phyloP scores from a whole-genome alignment of 495 filamentous ascomycete genomes.

The Daldinia decipiens region DNA sequence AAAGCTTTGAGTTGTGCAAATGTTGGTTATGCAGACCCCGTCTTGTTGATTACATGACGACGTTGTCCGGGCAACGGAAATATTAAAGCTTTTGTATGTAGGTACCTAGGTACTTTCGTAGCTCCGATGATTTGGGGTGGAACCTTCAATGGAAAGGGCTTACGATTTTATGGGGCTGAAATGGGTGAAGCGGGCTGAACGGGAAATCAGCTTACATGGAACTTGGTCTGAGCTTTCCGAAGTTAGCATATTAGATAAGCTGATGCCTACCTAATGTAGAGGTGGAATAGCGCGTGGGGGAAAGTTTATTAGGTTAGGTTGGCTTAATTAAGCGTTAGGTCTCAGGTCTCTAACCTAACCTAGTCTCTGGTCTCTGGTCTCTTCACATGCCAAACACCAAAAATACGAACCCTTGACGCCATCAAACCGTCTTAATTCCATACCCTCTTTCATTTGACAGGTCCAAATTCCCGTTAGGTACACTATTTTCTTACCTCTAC shows the following conservation, averaged over 20 bases:
- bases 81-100: neutral
- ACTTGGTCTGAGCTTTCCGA: neutral
- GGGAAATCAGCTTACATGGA: neutral
- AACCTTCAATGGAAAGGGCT: too few relatives aligned
- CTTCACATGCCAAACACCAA: slow-evolving; percentile 43
- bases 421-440: slow-evolving; percentile 16
- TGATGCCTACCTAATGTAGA: too few relatives aligned
- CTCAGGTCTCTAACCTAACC: too few relatives aligned
- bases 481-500: slow-evolving; percentile 3
- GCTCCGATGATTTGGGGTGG: slow-evolving; percentile 10
- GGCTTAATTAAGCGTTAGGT: neutral
- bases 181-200: neutral
- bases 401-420: slow-evolving; percentile 15
- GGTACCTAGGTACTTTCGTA: too few relatives aligned
- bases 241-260: neutral
- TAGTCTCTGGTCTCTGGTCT: too few relatives aligned
- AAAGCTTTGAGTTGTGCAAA: slow-evolving; percentile 38
- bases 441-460: slow-evolving; percentile 17
- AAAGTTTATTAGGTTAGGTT: slow-evolving; percentile 16
- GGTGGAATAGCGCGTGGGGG: neutral
- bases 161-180: neutral
- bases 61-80: slow-evolving; percentile 33
- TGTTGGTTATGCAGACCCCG: slow-evolving; percentile 28
- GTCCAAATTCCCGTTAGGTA: neutral
- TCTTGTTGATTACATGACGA: slow-evolving; percentile 24